Percentiles rank a stretch among this genome's conserved stretches.
Conservation (phyloP, 2,329 filamentous ascomycete genomes). For the Paramyrothecium sp. region DNA sequence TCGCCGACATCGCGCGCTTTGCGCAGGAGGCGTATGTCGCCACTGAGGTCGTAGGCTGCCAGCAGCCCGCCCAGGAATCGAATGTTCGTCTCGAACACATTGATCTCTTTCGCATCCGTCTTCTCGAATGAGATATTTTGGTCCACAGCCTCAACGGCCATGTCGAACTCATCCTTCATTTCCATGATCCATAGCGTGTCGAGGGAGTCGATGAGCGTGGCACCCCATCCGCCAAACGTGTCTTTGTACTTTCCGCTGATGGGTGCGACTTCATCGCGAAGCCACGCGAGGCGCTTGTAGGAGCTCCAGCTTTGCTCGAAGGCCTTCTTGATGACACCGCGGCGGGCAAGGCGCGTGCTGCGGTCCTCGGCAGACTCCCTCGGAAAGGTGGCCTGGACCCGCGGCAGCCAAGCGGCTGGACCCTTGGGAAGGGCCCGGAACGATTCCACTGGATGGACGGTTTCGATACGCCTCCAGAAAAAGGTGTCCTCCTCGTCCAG, state of each 20-base stretch:
- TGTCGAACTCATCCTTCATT: constrained; percentile 59
- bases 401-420: not conserved
- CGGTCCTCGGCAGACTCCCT: not conserved
- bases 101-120: constrained; percentile 38
- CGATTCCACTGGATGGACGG: not conserved
- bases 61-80: constrained; percentile 66
- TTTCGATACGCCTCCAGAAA: not conserved
- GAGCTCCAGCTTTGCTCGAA: constrained; percentile 55
- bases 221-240: constrained; percentile 61
- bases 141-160: constrained; percentile 57
- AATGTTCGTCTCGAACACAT: constrained; percentile 68
- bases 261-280: constrained; percentile 58
- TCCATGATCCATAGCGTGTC: constrained; percentile 70
- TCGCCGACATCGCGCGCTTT: constrained; percentile 63
- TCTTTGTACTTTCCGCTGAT: constrained; percentile 46
- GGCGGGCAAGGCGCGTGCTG: not conserved
- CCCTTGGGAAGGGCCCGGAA: not conserved
- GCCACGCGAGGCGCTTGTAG: constrained; percentile 61
- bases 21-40: constrained; percentile 47
- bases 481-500: not conserved
- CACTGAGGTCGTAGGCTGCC: constrained; percentile 66
- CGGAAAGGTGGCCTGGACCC: not conserved
- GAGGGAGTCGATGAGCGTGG: constrained; percentile 59
- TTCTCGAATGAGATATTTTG: constrained; percentile 41
- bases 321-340: constrained; percentile 41